Percentiles rank a stretch among this genome's conserved stretches.
Evolutionary conservation across 139 green algal genomes (phyloP).

Genomic region (Haematococcus lacustris): DNA sequence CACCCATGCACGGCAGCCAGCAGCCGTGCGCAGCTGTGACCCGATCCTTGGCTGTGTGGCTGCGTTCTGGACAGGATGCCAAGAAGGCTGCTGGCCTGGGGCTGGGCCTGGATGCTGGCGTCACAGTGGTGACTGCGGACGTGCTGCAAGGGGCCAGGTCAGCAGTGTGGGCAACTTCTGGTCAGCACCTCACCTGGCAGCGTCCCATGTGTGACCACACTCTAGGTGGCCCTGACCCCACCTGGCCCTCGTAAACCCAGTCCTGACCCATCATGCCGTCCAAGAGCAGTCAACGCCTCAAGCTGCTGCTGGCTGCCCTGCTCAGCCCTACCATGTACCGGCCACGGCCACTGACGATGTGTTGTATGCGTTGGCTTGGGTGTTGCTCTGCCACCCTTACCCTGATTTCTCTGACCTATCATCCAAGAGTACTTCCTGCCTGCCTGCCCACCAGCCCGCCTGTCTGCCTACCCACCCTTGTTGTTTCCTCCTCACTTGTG

Average conservation of each 20-base stretch:
- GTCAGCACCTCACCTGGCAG: too few relatives aligned
- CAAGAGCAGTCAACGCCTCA: neutral
- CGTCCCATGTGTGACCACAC: neutral
- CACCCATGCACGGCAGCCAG: too few relatives aligned
- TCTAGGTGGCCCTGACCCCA: neutral
- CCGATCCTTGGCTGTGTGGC: too few relatives aligned
- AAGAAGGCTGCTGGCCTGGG: too few relatives aligned
- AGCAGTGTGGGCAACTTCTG: neutral
- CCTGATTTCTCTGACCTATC: too few relatives aligned
- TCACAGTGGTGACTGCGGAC: neutral
- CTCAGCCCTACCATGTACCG: neutral
- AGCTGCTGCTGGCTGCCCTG: neutral
- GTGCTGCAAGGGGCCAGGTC: neutral
- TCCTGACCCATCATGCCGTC: neutral
- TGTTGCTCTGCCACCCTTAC: too few relatives aligned
- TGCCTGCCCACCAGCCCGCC: neutral
- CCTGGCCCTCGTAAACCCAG: neutral
- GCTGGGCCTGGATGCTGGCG: neutral
- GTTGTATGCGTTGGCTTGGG: neutral
- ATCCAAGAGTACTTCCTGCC: too few relatives aligned
- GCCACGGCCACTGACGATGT: neutral
- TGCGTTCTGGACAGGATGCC: too few relatives aligned
- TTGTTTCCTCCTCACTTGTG: neutral
- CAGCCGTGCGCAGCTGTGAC: too few relatives aligned
- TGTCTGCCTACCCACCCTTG: neutral